phyloP scores from a whole-genome alignment of 116 monocot genomes.

The Iris pallida region DNA sequence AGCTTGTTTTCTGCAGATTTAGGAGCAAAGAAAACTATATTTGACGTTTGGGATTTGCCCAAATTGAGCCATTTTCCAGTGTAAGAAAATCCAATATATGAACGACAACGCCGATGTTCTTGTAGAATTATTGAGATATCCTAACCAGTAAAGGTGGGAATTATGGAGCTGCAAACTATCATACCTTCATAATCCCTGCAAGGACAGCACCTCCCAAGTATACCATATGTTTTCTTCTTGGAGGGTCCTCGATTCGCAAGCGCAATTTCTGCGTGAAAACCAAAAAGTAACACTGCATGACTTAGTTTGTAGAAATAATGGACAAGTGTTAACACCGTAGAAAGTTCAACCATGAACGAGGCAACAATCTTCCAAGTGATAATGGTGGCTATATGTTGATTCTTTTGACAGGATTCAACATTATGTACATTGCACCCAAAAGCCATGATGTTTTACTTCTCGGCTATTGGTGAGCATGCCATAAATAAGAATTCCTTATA shows the following conservation, averaged over 20 bases:
- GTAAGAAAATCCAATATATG: neutral
- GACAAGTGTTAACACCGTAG: too few relatives aligned
- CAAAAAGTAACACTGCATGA: too few relatives aligned
- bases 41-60: neutral
- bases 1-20: neutral
- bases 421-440: too few relatives aligned
- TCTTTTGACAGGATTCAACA: too few relatives aligned
- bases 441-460: too few relatives aligned
- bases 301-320: too few relatives aligned
- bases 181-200: constrained; percentile 92
- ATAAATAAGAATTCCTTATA: too few relatives aligned
- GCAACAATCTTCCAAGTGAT: too few relatives aligned
- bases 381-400: too few relatives aligned
- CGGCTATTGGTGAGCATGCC: too few relatives aligned
- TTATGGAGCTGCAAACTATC: too few relatives aligned
- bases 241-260: constrained; percentile 78
- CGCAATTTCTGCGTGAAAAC: constrained; percentile 52
- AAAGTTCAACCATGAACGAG: too few relatives aligned
- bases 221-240: constrained; percentile 91
- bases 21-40: neutral
- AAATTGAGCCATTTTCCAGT: neutral
- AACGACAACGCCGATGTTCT: neutral
- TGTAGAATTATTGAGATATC: neutral
- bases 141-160: neutral
- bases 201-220: constrained; percentile 91